Evolutionary conservation across 352 stramenopile species (phyloP).

Genomic region (Phytophthora aleatoria): DNA sequence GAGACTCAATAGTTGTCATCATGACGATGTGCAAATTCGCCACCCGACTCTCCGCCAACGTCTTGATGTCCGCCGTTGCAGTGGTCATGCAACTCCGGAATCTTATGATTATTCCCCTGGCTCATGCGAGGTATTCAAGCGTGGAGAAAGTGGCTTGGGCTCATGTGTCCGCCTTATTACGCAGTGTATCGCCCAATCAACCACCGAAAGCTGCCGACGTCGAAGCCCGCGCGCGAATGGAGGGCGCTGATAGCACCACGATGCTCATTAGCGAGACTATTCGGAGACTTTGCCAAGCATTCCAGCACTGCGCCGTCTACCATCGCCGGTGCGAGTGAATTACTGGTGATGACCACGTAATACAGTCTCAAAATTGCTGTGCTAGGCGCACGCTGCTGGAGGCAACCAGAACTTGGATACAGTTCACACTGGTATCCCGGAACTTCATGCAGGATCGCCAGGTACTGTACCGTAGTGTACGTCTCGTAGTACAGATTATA

Average conservation of each 20-base stretch:
- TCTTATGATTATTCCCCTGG: slow-evolving; percentile 19
- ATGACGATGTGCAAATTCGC: slow-evolving; percentile 22
- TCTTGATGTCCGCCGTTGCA: slow-evolving; percentile 8
- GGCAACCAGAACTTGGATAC: too few species aligned
- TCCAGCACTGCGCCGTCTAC: slow-evolving; percentile 12
- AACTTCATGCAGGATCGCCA: too few species aligned
- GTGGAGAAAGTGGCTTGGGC: slow-evolving; percentile 11
- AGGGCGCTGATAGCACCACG: slow-evolving; percentile 26
- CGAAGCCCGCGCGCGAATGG: slow-evolving; percentile 27
- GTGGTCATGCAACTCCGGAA: slow-evolving; percentile 12
- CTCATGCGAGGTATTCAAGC: slow-evolving; percentile 17
- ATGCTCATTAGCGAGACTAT: slow-evolving; percentile 21
- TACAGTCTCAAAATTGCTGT: too few species aligned
- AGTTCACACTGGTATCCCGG: too few species aligned
- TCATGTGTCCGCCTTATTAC: slow-evolving; percentile 28
- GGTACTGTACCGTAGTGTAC: too few species aligned
- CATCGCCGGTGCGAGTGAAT: not conserved
- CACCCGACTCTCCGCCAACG: not conserved
- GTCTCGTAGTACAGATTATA: too few species aligned
- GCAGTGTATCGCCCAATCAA: slow-evolving; percentile 30
- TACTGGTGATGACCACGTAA: too few species aligned
- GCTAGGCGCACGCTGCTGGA: too few species aligned
- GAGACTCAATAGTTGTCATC: slow-evolving; percentile 17
- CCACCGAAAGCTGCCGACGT: slow-evolving; percentile 25
- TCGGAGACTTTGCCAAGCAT: slow-evolving; percentile 26